A percentile compares a stretch with the other conserved stretches of the same genome.
Evolutionary conservation across 768 basidiomycete species (phyloP).

Genomic region (Xerocomus potaroensis): DNA sequence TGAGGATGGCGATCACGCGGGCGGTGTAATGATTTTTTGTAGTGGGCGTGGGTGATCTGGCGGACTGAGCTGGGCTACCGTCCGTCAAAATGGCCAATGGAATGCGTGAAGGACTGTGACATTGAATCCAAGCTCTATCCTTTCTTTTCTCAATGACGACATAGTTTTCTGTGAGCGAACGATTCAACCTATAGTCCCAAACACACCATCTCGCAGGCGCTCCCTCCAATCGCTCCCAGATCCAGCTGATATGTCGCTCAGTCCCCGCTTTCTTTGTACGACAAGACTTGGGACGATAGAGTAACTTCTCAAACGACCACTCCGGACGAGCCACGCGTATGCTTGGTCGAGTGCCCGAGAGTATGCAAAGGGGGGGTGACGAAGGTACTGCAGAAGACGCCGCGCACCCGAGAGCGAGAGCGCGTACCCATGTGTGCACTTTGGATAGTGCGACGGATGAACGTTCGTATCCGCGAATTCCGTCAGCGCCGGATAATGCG

Average conservation of each 20-base stretch:
- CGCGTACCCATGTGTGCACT: conserved; percentile 73
- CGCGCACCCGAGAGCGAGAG: conserved; percentile 57
- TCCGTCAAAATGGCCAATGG: neutral
- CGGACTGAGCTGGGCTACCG: neutral
- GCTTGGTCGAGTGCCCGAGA: conserved; percentile 77
- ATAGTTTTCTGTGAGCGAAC: neutral
- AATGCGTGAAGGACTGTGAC: too few relatives aligned
- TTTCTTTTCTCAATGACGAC: too few relatives aligned
- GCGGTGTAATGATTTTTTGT: neutral
- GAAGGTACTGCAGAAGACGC: conserved; percentile 55
- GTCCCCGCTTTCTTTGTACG: conserved; percentile 55
- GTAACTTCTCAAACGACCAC: conserved; percentile 51
- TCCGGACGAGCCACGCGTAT: conserved; percentile 60
- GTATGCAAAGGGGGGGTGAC: conserved; percentile 65
- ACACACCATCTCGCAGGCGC: conserved; percentile 43
- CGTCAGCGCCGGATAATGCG: conserved; percentile 38
- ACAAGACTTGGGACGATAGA: conserved; percentile 66
- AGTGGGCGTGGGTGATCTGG: too few relatives aligned
- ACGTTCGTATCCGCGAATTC: conserved; percentile 29
- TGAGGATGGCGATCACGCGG: neutral
- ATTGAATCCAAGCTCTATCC: too few relatives aligned
- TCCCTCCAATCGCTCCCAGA: conserved; percentile 58
- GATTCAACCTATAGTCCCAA: conserved; percentile 21
- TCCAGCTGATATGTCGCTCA: conserved; percentile 51
- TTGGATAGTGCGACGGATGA: conserved; percentile 57